phyloP scores from a whole-genome alignment of 2,329 filamentous ascomycete genomes.

The Epichloe glyceriae region DNA sequence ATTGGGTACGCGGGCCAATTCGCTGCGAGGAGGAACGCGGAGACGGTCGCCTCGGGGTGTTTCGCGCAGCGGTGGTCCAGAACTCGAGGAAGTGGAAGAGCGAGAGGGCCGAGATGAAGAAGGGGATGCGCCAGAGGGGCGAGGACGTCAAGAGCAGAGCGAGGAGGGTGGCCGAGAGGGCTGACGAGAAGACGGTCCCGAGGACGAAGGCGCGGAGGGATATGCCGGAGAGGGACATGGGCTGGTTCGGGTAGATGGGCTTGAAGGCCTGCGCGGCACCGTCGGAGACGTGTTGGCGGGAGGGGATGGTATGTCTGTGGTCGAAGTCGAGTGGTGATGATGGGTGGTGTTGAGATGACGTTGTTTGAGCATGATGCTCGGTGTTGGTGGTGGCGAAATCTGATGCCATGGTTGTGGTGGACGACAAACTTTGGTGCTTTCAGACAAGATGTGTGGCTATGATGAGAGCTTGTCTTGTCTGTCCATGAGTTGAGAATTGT shows the following conservation, averaged over 20 bases:
- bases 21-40: conserved; percentile 68
- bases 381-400: neutral
- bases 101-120: conserved; percentile 57
- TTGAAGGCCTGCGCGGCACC: neutral
- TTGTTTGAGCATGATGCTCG: neutral
- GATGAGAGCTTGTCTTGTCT: neutral
- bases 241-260: conserved; percentile 28
- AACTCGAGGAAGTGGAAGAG: conserved; percentile 95
- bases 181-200: conserved; percentile 29
- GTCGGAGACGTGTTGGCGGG: neutral
- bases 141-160: conserved; percentile 25
- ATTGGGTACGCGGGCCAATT: conserved; percentile 79
- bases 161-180: conserved; percentile 17
- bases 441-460: too few species aligned
- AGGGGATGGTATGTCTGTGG: conserved; percentile 1
- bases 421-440: too few species aligned
- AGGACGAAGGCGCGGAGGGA: conserved; percentile 44
- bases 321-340: neutral
- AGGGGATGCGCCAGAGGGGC: conserved; percentile 47
- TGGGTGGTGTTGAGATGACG: neutral
- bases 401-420: neutral
- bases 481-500: neutral
- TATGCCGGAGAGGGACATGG: conserved; percentile 47
- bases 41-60: conserved; percentile 59
- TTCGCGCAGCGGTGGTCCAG: conserved; percentile 76